phyloP scores from a whole-genome alignment of 257 asterid species.

The Ophiorrhiza pumila region DNA sequence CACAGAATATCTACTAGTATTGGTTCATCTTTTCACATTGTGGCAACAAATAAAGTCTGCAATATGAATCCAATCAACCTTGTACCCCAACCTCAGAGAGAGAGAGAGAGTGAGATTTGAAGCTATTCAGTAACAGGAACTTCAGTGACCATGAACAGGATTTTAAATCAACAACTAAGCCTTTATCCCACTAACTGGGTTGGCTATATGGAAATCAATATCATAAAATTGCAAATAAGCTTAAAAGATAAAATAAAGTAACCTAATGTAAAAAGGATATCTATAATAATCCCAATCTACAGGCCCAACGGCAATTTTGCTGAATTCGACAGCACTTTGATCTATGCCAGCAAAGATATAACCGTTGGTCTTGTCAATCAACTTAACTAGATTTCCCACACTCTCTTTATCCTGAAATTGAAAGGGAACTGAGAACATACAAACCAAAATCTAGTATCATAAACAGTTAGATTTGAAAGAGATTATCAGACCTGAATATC shows the following conservation, averaged over 20 bases:
- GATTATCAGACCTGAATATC: constrained; percentile 74
- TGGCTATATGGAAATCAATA: too few relatives aligned
- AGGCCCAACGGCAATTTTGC: constrained; percentile 88
- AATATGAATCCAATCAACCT: background rate
- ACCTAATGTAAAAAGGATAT: constrained; percentile 66
- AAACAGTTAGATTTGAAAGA: constrained; percentile 13
- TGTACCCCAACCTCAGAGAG: background rate
- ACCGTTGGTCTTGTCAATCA: constrained; percentile 92
- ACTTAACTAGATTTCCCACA: constrained; percentile 82
- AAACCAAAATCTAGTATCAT: constrained; percentile 17
- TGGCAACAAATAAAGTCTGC: background rate
- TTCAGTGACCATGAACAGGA: background rate
- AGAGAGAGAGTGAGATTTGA: background rate
- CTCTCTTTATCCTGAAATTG: constrained; percentile 84
- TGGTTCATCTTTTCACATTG: background rate
- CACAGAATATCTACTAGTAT: background rate
- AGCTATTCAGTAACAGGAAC: background rate
- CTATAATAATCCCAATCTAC: constrained; percentile 90
- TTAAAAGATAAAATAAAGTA: background rate
- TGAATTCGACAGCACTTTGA: constrained; percentile 81
- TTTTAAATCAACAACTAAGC: background rate
- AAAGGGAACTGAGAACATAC: constrained; percentile 12
- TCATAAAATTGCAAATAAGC: background rate
- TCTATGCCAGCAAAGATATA: constrained; percentile 87
- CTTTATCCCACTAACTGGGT: too few relatives aligned